phyloP scores from a whole-genome alignment of 441 rosid genomes.

The Erodium texanum region DNA sequence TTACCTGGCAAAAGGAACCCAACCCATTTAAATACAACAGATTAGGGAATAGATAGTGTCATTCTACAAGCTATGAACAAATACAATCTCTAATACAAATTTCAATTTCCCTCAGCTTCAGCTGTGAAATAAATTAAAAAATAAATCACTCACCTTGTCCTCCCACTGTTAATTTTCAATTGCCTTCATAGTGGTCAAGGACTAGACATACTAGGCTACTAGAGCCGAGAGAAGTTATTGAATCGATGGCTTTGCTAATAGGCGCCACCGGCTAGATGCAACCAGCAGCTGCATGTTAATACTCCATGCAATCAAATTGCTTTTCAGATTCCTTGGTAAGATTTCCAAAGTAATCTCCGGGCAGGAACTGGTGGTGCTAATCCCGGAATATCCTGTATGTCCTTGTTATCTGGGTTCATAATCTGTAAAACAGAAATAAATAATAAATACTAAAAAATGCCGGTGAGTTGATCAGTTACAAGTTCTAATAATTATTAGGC shows the following conservation, averaged over 20 bases:
- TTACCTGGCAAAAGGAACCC: background rate
- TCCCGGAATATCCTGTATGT: slow-evolving; percentile 77
- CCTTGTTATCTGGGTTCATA: slow-evolving; percentile 89
- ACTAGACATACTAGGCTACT: background rate
- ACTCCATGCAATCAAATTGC: background rate
- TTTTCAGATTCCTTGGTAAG: slow-evolving; percentile 18
- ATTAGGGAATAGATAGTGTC: background rate
- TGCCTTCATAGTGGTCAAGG: background rate
- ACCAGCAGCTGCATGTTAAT: slow-evolving; percentile 9
- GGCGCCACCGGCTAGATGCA: slow-evolving; percentile 4
- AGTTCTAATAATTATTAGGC: too few relatives aligned
- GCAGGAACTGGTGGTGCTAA: slow-evolving; percentile 80
- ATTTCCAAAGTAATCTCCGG: slow-evolving; percentile 67
- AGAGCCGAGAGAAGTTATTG: background rate
- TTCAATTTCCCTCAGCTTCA: background rate
- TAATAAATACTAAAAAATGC: background rate
- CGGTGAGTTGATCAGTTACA: background rate
- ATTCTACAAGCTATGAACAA: slow-evolving; percentile 16
- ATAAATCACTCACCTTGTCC: background rate
- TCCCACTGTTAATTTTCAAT: slow-evolving; percentile 2
- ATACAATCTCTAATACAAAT: slow-evolving; percentile 10
- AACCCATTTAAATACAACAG: background rate
- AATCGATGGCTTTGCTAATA: slow-evolving; percentile 9
- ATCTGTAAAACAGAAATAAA: slow-evolving; percentile 32
- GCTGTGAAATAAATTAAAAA: background rate